phyloP scores from a whole-genome alignment of 768 basidiomycete genomes.

The Pleurotus tuber-regium region DNA sequence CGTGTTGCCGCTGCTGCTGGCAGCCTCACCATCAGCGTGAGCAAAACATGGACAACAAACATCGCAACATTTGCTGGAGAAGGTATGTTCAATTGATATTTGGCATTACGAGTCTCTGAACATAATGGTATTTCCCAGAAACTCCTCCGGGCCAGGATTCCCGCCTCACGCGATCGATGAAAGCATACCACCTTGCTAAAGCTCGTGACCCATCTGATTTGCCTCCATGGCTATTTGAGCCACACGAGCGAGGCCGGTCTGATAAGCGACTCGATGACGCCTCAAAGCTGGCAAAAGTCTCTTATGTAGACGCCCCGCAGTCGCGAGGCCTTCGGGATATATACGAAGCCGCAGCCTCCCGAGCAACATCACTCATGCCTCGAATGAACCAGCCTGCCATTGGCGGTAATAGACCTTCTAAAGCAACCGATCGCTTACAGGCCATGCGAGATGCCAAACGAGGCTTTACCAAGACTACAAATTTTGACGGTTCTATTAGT shows the following conservation, averaged over 20 bases:
- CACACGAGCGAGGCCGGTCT: conserved; percentile 43
- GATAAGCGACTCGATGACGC: conserved; percentile 15
- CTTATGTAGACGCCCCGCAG: conserved; percentile 16
- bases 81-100: conserved; percentile 29
- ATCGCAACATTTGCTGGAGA: conserved; percentile 40
- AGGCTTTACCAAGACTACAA: conserved; percentile 10
- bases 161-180: conserved; percentile 62
- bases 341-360: conserved; percentile 31
- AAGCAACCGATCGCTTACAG: conserved; percentile 45
- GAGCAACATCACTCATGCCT: conserved; percentile 1
- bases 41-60: conserved; percentile 53
- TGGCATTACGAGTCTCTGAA: neutral
- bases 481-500: conserved; percentile 3
- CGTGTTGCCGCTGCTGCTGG: conserved; percentile 53
- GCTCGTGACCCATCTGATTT: conserved; percentile 56
- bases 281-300: conserved; percentile 9
- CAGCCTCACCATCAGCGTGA: conserved; percentile 53
- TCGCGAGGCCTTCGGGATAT: conserved; percentile 34
- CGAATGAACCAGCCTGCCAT: no score
- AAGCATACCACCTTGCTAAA: conserved; percentile 63
- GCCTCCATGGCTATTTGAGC: conserved; percentile 65
- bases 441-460: conserved; percentile 51
- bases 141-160: conserved; percentile 57
- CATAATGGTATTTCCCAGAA: conserved; percentile 24
- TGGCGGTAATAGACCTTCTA: conserved; percentile 31